A percentile compares a stretch with the other conserved stretches of the same genome.
phyloP scores from a whole-genome alignment of 805 yeast genomes.

The Spathaspora gorwiae region DNA sequence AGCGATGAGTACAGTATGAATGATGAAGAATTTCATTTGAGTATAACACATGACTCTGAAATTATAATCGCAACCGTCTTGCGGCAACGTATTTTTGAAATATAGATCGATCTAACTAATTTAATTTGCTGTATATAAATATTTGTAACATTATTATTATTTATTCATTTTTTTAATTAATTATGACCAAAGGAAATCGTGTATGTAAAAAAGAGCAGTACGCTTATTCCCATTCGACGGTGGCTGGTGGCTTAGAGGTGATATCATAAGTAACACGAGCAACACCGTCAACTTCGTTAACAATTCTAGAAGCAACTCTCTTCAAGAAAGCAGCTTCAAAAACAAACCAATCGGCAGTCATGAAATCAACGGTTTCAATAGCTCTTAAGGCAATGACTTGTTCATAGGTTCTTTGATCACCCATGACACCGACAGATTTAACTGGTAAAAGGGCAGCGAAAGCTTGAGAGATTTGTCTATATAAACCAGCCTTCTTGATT shows the following conservation, averaged over 20 bases:
- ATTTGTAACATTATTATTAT: too few species aligned
- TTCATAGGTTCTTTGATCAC: constrained; percentile 98
- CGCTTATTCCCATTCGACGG: constrained; percentile 95
- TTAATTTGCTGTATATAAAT: too few species aligned
- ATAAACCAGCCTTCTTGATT: constrained; percentile 88
- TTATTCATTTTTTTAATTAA: too few species aligned
- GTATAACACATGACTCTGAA: constrained; percentile 65
- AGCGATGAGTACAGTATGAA: constrained; percentile 21
- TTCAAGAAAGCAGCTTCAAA: constrained; percentile 91
- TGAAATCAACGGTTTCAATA: constrained; percentile 94
- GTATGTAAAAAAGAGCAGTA: neutral
- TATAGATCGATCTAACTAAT: neutral
- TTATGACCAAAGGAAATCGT: too few species aligned
- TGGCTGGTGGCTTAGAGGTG: constrained; percentile 99
- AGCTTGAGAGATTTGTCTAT: constrained; percentile 92
- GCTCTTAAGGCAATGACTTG: constrained; percentile 99
- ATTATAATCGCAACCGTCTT: constrained; percentile 53
- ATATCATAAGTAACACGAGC: constrained; percentile 98
- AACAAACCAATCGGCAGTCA: constrained; percentile 99
- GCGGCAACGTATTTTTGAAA: constrained; percentile 23
- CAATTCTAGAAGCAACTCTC: constrained; percentile 90
- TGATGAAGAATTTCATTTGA: constrained; percentile 47
- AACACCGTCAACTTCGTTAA: constrained; percentile 97
- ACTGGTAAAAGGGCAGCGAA: constrained; percentile 96
- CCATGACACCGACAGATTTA: constrained; percentile 99